These are phyloP conservation scores for Pichia gijzeniarum DNA, from an alignment of 805 yeast genomes.

Conservation along the genomic window DNA sequence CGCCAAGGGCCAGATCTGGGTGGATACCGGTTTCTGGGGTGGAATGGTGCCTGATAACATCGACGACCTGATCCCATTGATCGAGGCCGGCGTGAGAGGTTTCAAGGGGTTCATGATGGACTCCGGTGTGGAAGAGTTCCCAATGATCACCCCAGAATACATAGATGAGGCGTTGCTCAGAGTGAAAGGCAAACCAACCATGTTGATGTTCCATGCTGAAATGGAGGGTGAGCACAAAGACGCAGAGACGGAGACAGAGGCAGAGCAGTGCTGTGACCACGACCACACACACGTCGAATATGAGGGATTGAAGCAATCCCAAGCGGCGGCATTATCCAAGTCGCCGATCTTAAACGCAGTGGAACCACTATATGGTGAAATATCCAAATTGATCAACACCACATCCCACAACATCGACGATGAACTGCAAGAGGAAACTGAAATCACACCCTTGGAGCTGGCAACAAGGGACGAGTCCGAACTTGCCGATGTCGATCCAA, in stretches of 20 bases:
- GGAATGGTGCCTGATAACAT: conserved; percentile 81
- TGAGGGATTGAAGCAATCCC: conserved; percentile 37
- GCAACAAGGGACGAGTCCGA: conserved; percentile 19
- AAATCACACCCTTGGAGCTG: conserved; percentile 22
- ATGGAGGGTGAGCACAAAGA: conserved; percentile 37
- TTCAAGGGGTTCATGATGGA: conserved; percentile 91
- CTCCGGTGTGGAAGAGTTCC: conserved; percentile 95
- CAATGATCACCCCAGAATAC: conserved; percentile 62
- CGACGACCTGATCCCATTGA: conserved; percentile 63
- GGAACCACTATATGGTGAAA: conserved; percentile 49
- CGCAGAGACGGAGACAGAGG: conserved; percentile 5
- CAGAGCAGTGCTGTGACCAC: conserved; percentile 17
- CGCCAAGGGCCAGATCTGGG: conserved; percentile 80
- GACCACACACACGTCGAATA: conserved; percentile 18
- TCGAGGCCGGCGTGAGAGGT: conserved; percentile 85
- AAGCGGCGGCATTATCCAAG: conserved; percentile 46
- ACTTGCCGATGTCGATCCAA: conserved; percentile 48
- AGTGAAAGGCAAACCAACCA: conserved; percentile 58
- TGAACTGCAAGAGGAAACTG: conserved; percentile 18
- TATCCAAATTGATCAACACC: conserved; percentile 31
- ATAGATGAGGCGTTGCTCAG: conserved; percentile 59
- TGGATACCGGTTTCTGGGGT: conserved; percentile 95
- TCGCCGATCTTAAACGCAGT: conserved; percentile 53
- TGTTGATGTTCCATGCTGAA: conserved; percentile 92
- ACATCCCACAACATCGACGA: conserved; percentile 14